Base-by-base conservation (phyloP, 2,329 filamentous ascomycete genomes). In the Fusarium musae region DNA sequence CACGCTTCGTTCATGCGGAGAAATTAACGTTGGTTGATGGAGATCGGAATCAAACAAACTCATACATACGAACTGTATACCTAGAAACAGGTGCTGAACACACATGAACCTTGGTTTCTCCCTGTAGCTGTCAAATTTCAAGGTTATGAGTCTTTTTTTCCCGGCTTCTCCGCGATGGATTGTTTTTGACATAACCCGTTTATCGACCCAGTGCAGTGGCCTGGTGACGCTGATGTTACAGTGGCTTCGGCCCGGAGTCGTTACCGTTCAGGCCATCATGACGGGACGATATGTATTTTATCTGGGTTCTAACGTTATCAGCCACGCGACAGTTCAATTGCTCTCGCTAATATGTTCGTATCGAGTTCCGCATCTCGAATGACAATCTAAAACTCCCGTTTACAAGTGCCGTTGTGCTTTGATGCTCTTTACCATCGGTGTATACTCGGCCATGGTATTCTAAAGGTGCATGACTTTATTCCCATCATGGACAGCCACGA, bases 181-280 rank as follows among this genome's bases (percentile, higher is more conserved):
- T 26, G 6, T 21, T 21, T 28, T 28, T 46, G 26, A 47, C 12
- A 16, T 50, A n/a, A 50, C 23, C 47, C 47, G 47, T 50, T 57
- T 56, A 63, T 63, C 64, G 64, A 69, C 66, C 66, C 66, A 69
- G 57, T 36, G 7, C 66, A 36, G n/a, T 50, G 66, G 66, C 39
- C 66, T 50, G 66, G 66, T 69, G 66, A 69, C 57, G 49, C 64
- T 34, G n/a, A 63, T 15, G 66, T 39, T 54, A 36, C 63, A 47
- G 49, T 32, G 23, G 63, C 42, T 53, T 67, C 36, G 65, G 43
- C 21, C 59, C 43, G 60, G 37, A 57, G 28, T 11, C 10, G 42
- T 19, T 52, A 42, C 43, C 26, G 5, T 46, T 40, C 40, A 47
- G 44, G 39, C 61, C 61, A 64, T 66, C 17, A 44, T 47, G 58